Percentiles rank a stretch among this genome's conserved stretches.
These are phyloP conservation scores for Heritiera fomes DNA, from an alignment of 345 rosid genomes.

Conservation along the genomic window DNA sequence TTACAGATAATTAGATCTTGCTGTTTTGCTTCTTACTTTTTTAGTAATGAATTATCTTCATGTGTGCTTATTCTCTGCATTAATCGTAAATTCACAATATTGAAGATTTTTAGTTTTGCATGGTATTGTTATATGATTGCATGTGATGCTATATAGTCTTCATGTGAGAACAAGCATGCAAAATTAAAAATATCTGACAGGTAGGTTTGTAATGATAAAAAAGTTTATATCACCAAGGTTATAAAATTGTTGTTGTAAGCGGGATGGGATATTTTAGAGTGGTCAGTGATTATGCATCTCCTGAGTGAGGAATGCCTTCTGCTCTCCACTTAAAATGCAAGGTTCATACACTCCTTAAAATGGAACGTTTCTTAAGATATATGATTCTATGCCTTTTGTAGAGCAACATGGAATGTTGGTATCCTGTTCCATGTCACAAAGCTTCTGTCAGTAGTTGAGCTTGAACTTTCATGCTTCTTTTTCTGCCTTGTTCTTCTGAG, in stretches of 20 bases:
- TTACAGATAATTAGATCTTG: neutral
- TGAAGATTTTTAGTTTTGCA: neutral
- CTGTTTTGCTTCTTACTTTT: too few relatives aligned
- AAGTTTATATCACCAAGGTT: neutral
- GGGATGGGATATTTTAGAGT: neutral
- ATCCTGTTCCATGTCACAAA: neutral
- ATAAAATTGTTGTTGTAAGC: neutral
- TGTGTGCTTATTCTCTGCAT: neutral
- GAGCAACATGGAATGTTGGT: neutral
- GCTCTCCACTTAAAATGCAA: neutral
- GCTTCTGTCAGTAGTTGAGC: neutral
- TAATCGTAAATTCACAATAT: neutral
- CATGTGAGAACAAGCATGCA: neutral
- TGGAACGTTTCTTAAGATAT: neutral
- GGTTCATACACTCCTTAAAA: neutral
- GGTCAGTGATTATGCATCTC: neutral
- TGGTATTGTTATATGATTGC: neutral
- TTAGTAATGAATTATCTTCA: neutral
- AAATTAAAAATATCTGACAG: neutral
- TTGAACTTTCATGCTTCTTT: neutral
- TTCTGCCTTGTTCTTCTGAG: neutral
- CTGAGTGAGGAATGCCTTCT: neutral
- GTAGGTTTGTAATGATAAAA: neutral
- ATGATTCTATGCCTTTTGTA: neutral
- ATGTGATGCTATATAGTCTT: neutral